Evolutionary conservation across 306 rosid species (phyloP), one percentile per base, ranked within the genome.

Genomic region (Dicorynia guianensis): DNA sequence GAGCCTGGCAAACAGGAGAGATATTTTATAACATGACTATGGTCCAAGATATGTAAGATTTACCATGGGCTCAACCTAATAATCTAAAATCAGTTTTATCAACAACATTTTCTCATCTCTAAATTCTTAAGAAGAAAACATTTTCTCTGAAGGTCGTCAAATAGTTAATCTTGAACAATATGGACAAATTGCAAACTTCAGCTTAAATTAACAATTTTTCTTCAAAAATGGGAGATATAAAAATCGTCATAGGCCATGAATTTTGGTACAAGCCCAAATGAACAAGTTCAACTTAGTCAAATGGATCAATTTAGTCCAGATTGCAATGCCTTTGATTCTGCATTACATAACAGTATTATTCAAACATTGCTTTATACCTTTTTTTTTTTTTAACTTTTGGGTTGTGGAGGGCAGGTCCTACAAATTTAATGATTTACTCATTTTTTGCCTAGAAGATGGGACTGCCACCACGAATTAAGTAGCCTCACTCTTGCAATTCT

Each of bases 1-100:
- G 99, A 67, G 93, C 98, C 99, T 96, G 89, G 50, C 30, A 25
- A 25, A 25, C n/a, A 13, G 20, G 55, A 17, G 18, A 56, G 25
- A 13, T 49, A 62, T 38, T 62, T 40, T 67, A 50, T 34, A 14
- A 34, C 9, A 6, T 8, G 5, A 17, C 19, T 38, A 14, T 12
- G 25, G 52, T 57, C 71, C 63, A 14, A 36, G 42, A 35, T 48
- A 46, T 61, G 19, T 13, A 9, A 7, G 44, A 55, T 42, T 14
- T 18, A 1, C 52, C 48, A 10, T 0, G 3, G 4, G 48, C n/a
- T 53, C 7, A 5, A 36, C 39, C n/a, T 9, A 25, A 19, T 11
- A 52, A 3, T 55, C 65, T 40, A 55, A 70, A 40, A 19, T 20
- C n/a, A 30, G 47, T 11, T 48, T 58, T 34, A 30, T 25, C 14